These are phyloP conservation scores for Talaromyces marneffei DNA, from an alignment of 2,329 filamentous ascomycete genomes.

Conservation along the genomic window DNA sequence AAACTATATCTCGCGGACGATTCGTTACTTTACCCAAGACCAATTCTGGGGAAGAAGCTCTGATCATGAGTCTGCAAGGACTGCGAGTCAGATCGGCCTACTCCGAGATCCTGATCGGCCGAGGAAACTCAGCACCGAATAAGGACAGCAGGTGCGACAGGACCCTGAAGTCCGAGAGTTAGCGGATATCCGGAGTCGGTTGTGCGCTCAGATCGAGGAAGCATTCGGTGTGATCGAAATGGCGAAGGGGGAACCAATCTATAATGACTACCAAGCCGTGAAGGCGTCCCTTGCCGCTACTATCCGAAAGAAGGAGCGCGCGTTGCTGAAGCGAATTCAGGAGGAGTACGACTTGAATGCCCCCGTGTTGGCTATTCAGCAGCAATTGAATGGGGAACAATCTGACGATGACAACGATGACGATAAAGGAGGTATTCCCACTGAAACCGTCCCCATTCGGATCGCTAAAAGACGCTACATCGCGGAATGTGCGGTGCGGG, in stretches of 20 bases:
- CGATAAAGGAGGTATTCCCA: neutral
- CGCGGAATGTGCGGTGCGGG: neutral
- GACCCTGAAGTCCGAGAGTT: neutral
- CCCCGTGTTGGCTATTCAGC: conserved; percentile 3
- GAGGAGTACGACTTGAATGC: conserved; percentile 2
- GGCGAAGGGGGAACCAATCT: neutral
- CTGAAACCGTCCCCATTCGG: neutral
- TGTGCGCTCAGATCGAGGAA: neutral
- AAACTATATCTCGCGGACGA: neutral
- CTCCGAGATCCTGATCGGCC: neutral
- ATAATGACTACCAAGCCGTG: neutral
- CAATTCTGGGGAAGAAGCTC: neutral
- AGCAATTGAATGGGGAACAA: conserved; percentile 5
- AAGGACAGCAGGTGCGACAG: neutral
- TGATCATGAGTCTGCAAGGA: neutral
- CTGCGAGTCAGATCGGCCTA: neutral
- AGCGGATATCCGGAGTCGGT: neutral
- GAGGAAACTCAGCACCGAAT: neutral
- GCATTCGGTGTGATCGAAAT: neutral
- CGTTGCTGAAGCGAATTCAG: neutral
- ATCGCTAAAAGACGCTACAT: conserved; percentile 8
- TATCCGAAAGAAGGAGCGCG: neutral
- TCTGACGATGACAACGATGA: neutral
- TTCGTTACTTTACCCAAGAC: neutral
- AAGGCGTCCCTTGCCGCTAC: neutral